Base-by-base conservation (phyloP, 345 rosid genomes). In the Noccaea caerulescens region DNA sequence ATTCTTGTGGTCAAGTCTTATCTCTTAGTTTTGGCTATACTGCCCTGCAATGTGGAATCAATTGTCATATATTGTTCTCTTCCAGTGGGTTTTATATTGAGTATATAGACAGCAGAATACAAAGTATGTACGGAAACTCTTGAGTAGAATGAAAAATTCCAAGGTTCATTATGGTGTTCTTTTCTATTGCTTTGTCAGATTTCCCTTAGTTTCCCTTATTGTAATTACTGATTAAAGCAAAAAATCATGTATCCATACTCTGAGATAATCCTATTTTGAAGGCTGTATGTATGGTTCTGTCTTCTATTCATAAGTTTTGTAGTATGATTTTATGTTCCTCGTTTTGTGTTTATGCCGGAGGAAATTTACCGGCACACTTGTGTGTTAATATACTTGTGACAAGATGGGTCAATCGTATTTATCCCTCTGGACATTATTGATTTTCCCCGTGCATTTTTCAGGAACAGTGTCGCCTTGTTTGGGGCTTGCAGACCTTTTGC, bases 391-490 rank as follows among this genome's bases (percentile, higher is more conserved):
- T 42, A 18, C 68, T 63, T 72, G 18, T 66, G 42, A 56, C 58
- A 45, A 56, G 76, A 46, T 72, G 63, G 13, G 42, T 45, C 59
- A 56, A 7, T 49, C 10, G 14, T 71, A 16, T 25, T 27, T 30
- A 50, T 42, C 27, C 47, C 66, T 66, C 63, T 74, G 68, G 73
- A 62, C 57, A 72, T 46, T 81, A 78, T 81, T 84, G 83, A 84
- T 80, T 44, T 33, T 49, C 53, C 78, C 78, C 80, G 75, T 84
- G 74, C 74, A 72, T 86, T 82, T 86, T 84, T 75, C 85, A 84
- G 91, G 86, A 80, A 77, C 82, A 82, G 27, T 70, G 76, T 86
- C 58, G 78, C 73, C 63, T 67, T 60, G 69, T 75, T 25, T 73
- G 69, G 82, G 82, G 76, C 70, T 69, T 71, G 58, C 58, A 75